phyloP scores from a whole-genome alignment of 2,329 filamentous ascomycete species.

The Arthrobotrys megalospora region DNA sequence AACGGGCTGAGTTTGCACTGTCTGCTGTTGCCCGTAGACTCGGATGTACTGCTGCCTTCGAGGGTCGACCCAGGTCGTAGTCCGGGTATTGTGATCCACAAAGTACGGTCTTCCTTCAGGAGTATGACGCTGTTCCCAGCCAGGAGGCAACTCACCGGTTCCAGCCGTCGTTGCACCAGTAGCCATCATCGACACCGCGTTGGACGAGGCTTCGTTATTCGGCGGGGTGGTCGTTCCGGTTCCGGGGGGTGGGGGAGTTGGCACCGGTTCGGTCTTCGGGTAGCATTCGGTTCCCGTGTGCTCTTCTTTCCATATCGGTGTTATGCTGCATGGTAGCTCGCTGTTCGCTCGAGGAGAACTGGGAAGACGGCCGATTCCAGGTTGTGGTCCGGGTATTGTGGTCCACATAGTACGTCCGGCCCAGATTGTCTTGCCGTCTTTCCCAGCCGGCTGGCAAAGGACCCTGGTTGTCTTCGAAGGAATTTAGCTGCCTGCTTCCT shows the following conservation, averaged over 20 bases:
- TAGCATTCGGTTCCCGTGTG: constrained; percentile 94
- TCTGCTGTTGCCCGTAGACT: constrained; percentile 94
- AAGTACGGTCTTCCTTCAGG: constrained; percentile 96
- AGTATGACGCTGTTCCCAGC: constrained; percentile 96
- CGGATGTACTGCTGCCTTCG: constrained; percentile 97
- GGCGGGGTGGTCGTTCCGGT: constrained; percentile 65
- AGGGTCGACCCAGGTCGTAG: constrained; percentile 98
- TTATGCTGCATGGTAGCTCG: constrained; percentile 87
- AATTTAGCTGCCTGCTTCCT: constrained; percentile 78
- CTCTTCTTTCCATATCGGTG: constrained; percentile 90
- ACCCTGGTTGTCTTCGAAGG: constrained; percentile 96
- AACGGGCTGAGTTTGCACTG: constrained; percentile 96
- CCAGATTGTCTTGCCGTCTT: constrained; percentile 92
- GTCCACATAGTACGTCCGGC: constrained; percentile 97
- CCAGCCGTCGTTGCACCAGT: constrained; percentile 95
- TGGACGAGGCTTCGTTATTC: constrained; percentile 70
- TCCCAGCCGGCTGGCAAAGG: constrained; percentile 95
- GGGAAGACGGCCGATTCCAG: constrained; percentile 90
- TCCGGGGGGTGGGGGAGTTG: constrained; percentile 83
- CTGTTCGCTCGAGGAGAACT: constrained; percentile 81
- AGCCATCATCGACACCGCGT: constrained; percentile 87
- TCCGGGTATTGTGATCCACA: constrained; percentile 97
- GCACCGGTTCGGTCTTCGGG: constrained; percentile 95
- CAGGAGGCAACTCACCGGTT: constrained; percentile 91
- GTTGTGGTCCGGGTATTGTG: constrained; percentile 97